Base-by-base conservation (phyloP, 352 stramenopile species). In the Globisporangium perplexum region DNA sequence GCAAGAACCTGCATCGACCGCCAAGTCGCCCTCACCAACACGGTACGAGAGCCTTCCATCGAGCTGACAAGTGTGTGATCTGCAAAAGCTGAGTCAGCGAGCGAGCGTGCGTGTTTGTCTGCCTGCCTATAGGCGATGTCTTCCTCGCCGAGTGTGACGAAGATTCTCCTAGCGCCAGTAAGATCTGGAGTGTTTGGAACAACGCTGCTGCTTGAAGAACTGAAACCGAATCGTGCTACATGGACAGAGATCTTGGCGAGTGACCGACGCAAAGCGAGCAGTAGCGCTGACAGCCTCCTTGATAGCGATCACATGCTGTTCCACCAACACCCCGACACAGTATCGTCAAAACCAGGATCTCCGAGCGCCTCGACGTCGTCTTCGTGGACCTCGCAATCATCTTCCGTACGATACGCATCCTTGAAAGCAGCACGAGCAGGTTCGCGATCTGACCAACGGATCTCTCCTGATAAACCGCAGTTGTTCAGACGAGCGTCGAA, bases 401-500 rank as follows among this genome's bases (percentile, higher is more conserved):
- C 47, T 31, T 55, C 55, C 18, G 55, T 61, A 48, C n/a, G 54
- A 46, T 11, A 10, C 6, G 20, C 8, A 46, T 28, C n/a, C 6
- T 12, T 6, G 20, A 3, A 4, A 24, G 15, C 17, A 14, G 11
- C 17, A 10, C 12, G 26, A 4, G 14, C 41, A 7, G 24, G 20
- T 7, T n/a, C 8, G 12, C 20, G 22, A 46, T 17, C n/a, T 14
- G 20, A 46, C 3, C 4, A n/a, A 46, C 11, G n/a, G 7, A 31
- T 22, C 11, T 18, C 10, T 24, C 4, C 0, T 30, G 28, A 6
- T 1, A 18, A 11, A 4, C 7, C 20, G 3, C 22, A 61, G 48
- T 22, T 49, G 31, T 54, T 61, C 24, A 57, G 39, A 22, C 49
- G 50, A 31, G 26, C 10, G 3, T 53, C 50, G 4, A 63, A 63